Conservation (phyloP, 1,139 yeast species). For the Citeromyces hawaiiensis region DNA sequence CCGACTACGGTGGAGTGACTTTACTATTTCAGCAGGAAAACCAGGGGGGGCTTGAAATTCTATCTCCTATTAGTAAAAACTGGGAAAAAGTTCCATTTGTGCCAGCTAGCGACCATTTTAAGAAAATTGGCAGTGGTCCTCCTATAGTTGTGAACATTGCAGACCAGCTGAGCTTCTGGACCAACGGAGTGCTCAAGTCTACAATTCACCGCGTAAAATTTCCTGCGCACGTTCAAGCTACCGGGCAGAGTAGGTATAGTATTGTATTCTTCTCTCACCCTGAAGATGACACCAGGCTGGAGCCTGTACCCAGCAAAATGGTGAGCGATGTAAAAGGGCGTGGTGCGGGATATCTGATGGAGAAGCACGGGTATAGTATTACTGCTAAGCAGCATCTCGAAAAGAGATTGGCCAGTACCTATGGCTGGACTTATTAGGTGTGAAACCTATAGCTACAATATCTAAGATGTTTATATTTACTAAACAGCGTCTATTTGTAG, state of each 20-base stretch:
- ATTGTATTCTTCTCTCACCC: slow-evolving; percentile 80
- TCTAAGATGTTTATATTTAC: too few relatives aligned
- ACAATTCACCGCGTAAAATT: slow-evolving; percentile 49
- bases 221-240: slow-evolving; percentile 38
- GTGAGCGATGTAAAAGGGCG: slow-evolving; percentile 28
- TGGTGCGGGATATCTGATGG: slow-evolving; percentile 27
- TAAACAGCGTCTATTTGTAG: too few relatives aligned
- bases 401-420: slow-evolving; percentile 55
- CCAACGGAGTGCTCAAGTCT: slow-evolving; percentile 37
- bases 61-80: slow-evolving; percentile 29
- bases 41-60: slow-evolving; percentile 38
- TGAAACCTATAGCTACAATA: too few relatives aligned
- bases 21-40: slow-evolving; percentile 24
- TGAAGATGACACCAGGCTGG: slow-evolving; percentile 46
- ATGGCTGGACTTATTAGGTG: slow-evolving; percentile 17
- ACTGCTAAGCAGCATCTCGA: slow-evolving; percentile 61
- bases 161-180: slow-evolving; percentile 46
- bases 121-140: slow-evolving; percentile 23
- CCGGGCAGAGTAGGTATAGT: slow-evolving; percentile 61
- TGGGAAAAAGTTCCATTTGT: slow-evolving; percentile 45
- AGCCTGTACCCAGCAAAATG: slow-evolving; percentile 55
- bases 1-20: slow-evolving; percentile 45
- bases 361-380: slow-evolving; percentile 22
- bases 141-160: slow-evolving; percentile 44
- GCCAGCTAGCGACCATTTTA: slow-evolving; percentile 19